phyloP scores from a whole-genome alignment of 768 basidiomycete genomes.

The Dioszegia crocea region DNA sequence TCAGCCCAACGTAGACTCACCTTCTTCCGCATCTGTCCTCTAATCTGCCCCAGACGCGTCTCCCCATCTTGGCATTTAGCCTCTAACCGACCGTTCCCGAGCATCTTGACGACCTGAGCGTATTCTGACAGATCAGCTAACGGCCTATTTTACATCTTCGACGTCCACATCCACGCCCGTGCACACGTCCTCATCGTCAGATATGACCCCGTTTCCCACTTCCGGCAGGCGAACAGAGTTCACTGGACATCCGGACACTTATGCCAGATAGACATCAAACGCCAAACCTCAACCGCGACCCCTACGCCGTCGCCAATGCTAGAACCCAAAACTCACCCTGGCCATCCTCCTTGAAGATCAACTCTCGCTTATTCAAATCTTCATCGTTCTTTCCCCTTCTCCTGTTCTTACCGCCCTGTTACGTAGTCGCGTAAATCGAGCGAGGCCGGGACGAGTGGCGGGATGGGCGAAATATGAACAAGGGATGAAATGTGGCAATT shows the following conservation, averaged over 20 bases:
- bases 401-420: conserved; percentile 96
- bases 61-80: conserved; percentile 97
- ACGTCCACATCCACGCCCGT: no score
- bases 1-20: conserved; percentile 52
- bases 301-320: no score
- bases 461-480: no score
- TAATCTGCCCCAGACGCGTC: conserved; percentile 93
- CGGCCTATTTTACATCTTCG: no score
- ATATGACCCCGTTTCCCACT: no score
- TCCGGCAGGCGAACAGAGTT: no score
- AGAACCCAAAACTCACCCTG: conserved; percentile 56
- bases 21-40: conserved; percentile 99
- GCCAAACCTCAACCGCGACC: no score
- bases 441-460: not conserved
- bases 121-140: conserved; percentile 60
- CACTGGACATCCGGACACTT: no score
- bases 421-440: not conserved
- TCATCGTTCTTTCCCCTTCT: conserved; percentile 99
- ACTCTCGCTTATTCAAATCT: conserved; percentile 96
- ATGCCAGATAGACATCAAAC: no score
- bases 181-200: no score
- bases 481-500: no score
- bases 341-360: conserved; percentile 97
- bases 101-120: conserved; percentile 96
- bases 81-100: conserved; percentile 94